Percentiles rank a stretch among this genome's conserved stretches.
These are phyloP conservation scores for Aristolochia californica DNA, from an alignment of 164 flowering plant genomes.

Conservation along the genomic window DNA sequence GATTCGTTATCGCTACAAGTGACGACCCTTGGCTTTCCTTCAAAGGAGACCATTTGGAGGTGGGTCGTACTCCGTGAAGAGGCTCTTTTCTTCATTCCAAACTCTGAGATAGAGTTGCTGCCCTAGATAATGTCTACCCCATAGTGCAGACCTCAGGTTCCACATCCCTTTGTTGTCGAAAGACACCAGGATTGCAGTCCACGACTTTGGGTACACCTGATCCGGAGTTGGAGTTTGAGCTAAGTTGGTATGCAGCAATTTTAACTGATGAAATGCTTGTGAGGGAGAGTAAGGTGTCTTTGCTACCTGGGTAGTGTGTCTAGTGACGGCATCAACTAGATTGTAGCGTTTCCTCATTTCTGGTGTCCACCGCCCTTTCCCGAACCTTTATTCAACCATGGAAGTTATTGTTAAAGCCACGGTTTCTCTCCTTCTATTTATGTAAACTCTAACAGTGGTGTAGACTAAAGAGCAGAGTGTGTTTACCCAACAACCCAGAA, in stretches of 20 bases:
- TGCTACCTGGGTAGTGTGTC: constrained; percentile 61
- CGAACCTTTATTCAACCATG: constrained; percentile 41
- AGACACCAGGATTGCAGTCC: constrained; percentile 42
- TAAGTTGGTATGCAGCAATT: too few species aligned
- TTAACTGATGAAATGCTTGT: neutral
- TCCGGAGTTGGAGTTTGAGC: neutral
- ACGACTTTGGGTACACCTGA: constrained; percentile 43
- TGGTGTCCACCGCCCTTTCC: constrained; percentile 54
- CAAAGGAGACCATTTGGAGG: constrained; percentile 57
- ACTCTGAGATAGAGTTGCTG: constrained; percentile 47
- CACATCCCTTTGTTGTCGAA: constrained; percentile 62
- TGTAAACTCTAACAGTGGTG: too few species aligned
- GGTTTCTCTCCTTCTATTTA: neutral
- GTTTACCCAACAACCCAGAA: constrained; percentile 64
- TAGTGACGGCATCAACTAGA: constrained; percentile 54
- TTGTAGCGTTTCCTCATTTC: constrained; percentile 49
- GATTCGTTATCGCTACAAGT: constrained; percentile 1
- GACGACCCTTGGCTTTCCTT: constrained; percentile 40
- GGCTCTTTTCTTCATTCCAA: constrained; percentile 16
- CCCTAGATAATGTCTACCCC: constrained; percentile 49
- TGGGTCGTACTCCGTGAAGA: constrained; percentile 35
- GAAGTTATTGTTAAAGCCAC: neutral
- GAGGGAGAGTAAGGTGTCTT: too few species aligned
- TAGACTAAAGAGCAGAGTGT: constrained; percentile 6
- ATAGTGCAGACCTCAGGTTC: constrained; percentile 43